Evolutionary conservation across 2,329 filamentous ascomycete species (phyloP).

Genomic region (Beauveria bassiana): DNA sequence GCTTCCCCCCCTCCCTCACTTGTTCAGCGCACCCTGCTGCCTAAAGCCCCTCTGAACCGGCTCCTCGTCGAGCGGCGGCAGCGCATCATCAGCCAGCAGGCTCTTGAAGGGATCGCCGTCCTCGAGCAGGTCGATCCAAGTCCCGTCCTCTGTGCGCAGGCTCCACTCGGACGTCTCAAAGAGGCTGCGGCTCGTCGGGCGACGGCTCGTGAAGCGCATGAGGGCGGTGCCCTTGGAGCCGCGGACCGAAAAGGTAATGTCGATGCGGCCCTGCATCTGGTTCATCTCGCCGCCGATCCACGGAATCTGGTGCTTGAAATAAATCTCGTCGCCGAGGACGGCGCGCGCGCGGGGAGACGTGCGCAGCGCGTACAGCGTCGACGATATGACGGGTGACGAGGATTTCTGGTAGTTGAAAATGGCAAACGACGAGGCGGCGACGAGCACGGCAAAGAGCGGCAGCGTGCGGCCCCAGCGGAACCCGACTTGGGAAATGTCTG

Average conservation of each 20-base stretch:
- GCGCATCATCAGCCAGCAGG: constrained; percentile 34
- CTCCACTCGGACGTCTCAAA: constrained; percentile 93
- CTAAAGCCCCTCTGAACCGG: constrained; percentile 41
- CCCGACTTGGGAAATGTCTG: constrained; percentile 34
- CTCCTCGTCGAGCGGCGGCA: constrained; percentile 23
- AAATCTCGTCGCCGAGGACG: constrained; percentile 78
- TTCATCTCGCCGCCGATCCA: constrained; percentile 87
- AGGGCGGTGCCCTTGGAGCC: constrained; percentile 62
- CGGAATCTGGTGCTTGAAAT: constrained; percentile 69
- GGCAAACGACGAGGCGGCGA: constrained; percentile 64
- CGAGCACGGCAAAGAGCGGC: constrained; percentile 69
- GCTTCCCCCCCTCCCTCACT: constrained; percentile 24
- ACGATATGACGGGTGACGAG: constrained; percentile 77
- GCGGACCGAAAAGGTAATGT: constrained; percentile 81
- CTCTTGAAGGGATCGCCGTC: constrained; percentile 60
- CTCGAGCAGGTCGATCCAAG: constrained; percentile 65
- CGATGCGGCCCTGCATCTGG: constrained; percentile 82
- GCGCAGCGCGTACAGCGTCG: constrained; percentile 85
- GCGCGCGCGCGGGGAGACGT: constrained; percentile 68
- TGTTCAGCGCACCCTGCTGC: constrained; percentile 33
- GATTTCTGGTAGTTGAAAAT: constrained; percentile 99
- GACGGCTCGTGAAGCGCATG: constrained; percentile 73
- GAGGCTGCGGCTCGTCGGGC: constrained; percentile 51
- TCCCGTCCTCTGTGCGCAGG: constrained; percentile 57
- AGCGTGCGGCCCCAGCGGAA: constrained; percentile 65